phyloP scores from a whole-genome alignment of 805 yeast genomes.

The Saccharomycopsis javanensis region DNA sequence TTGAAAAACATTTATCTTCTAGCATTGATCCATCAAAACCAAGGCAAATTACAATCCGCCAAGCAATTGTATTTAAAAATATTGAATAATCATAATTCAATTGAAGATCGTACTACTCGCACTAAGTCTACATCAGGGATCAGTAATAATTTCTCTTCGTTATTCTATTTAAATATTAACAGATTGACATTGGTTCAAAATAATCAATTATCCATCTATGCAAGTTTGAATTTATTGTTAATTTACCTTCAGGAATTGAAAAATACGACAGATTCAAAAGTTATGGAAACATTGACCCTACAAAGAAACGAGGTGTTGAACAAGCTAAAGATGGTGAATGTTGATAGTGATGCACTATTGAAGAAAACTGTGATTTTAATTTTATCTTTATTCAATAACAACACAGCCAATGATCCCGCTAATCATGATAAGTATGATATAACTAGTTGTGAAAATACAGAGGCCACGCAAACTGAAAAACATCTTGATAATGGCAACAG shows the following conservation, averaged over 20 bases:
- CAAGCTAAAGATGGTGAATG: background rate
- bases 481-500: no score
- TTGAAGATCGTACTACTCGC: background rate
- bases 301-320: background rate
- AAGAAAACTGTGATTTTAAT: background rate
- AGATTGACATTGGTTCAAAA: background rate
- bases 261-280: background rate
- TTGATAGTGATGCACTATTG: background rate
- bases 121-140: background rate
- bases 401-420: background rate
- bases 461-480: no score
- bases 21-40: constrained; percentile 11
- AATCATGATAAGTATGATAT: no score
- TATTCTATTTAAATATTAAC: background rate
- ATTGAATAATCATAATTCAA: background rate
- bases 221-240: constrained; percentile 5
- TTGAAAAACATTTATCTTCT: constrained; percentile 11
- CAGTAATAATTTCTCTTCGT: background rate
- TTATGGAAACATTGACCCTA: background rate
- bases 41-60: constrained; percentile 9
- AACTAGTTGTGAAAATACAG: background rate
- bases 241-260: background rate
- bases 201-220: constrained; percentile 8
- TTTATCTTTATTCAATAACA: background rate
- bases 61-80: constrained; percentile 4